Percentiles rank a stretch among this genome's conserved stretches.
Evolutionary conservation across 2,329 filamentous ascomycete species (phyloP).

Genomic region (Thelonectria olida): DNA sequence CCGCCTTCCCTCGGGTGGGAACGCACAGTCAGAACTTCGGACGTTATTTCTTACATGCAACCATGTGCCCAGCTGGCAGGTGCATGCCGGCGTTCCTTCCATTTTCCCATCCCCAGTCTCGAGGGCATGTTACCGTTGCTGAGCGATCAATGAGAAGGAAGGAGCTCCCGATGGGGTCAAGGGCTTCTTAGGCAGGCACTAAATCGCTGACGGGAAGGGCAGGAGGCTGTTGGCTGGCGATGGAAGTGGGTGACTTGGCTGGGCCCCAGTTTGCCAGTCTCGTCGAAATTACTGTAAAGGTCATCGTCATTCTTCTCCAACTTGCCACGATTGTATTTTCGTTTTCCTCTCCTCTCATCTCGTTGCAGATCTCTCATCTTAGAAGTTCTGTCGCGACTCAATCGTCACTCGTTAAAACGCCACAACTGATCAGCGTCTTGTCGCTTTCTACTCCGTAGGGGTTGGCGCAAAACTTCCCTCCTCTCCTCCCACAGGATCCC

Average conservation of each 20-base stretch:
- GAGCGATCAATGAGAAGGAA: neutral
- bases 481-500: neutral
- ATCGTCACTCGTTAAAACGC: neutral
- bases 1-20: no score
- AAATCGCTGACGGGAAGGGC: neutral
- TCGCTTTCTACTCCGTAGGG: no score
- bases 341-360: neutral
- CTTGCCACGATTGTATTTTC: neutral
- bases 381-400: neutral
- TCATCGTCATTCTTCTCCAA: neutral
- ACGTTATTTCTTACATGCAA: neutral
- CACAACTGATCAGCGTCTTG: neutral
- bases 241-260: neutral
- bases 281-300: neutral
- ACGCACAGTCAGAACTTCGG: no score
- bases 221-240: neutral
- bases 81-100: neutral
- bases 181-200: neutral
- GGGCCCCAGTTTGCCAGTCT: neutral
- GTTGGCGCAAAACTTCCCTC: neutral
- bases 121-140: no score
- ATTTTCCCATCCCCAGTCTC: neutral
- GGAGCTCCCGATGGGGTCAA: neutral
- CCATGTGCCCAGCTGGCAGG: neutral
- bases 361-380: neutral